Evolutionary conservation across 2,329 filamentous ascomycete genomes (phyloP).

Genomic region (Calonectria montana): DNA sequence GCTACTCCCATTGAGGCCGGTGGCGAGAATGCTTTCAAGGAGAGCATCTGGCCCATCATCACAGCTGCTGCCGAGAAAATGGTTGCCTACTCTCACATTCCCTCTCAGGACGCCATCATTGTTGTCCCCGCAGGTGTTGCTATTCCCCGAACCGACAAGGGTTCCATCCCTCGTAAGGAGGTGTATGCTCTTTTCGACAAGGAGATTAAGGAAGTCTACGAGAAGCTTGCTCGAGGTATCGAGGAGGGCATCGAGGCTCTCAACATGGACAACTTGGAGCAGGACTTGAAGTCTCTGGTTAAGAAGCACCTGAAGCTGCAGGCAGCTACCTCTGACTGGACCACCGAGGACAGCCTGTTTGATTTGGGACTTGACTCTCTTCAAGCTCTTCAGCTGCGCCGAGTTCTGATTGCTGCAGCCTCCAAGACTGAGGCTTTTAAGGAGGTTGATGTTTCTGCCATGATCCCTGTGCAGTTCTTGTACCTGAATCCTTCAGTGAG

Average conservation of each 20-base stretch:
- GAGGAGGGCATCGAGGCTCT: slow-evolving; percentile 26
- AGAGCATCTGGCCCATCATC: slow-evolving; percentile 33
- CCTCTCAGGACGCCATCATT: slow-evolving; percentile 34
- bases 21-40: slow-evolving; percentile 22
- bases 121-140: slow-evolving; percentile 16
- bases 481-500: slow-evolving; percentile 30
- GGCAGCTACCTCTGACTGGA: slow-evolving; percentile 12
- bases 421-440: slow-evolving; percentile 28
- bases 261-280: slow-evolving; percentile 23
- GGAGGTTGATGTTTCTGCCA: slow-evolving; percentile 18
- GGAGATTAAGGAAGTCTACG: slow-evolving; percentile 30
- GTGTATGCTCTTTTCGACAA: slow-evolving; percentile 30
- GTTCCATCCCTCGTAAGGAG: slow-evolving; percentile 38
- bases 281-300: slow-evolving; percentile 21
- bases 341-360: slow-evolving; percentile 26
- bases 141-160: slow-evolving; percentile 41
- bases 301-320: slow-evolving; percentile 16
- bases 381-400: slow-evolving; percentile 19
- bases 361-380: slow-evolving; percentile 28
- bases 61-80: slow-evolving; percentile 27
- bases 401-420: slow-evolving; percentile 24
- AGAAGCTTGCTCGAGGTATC: slow-evolving; percentile 20
- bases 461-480: slow-evolving; percentile 32
- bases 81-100: slow-evolving; percentile 33
- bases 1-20: slow-evolving; percentile 2